Evolutionary conservation across 2,329 filamentous ascomycete species (phyloP), one percentile per base, ranked within the genome.

Genomic region (Colletotrichum sp.): DNA sequence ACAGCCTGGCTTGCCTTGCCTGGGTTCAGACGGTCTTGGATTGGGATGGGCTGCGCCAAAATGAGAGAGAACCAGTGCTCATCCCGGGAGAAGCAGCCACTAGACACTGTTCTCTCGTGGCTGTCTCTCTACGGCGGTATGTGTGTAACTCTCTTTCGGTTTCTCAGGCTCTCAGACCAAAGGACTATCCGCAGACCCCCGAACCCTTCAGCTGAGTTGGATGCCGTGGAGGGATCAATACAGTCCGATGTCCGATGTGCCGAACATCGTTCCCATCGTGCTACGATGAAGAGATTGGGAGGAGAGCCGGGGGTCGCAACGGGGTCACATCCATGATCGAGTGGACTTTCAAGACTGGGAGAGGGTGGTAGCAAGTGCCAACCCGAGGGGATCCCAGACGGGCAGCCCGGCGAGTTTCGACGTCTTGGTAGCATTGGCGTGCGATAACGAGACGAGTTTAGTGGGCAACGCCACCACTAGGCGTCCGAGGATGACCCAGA

Each of bases 21-120:
- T 62, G 67, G 54, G 71, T 71, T 73, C 62, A 73, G 71, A 73
- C 62, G 71, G 71, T 71, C 68, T 73, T 71, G 71, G 62, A 57
- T 73, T 70, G 67, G 57, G 61, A 61, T 66, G 59, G 70, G 54
- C 59, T 73, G 59, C 70, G 67, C 66, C 61, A 47, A 65, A 57
- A 29, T 65, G 59, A 70, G 34, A 70, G 43, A 65, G 54, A 73
- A 73, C 58, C 68, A 58, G 68, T 70, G 68, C 61, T 51, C 36
- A 47, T 70, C 59, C 58, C 66, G 24, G 51, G 51, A 27, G 18
- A 21, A 67, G 68, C 51, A 70, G 51, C 58, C 24, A 21, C 18
- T 57, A 11, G 13, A 8, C 58, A 36, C 47, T 51, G 43, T 21
- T 51, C n/a, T 7, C 43, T 51, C 43, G 43, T 51, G 43, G 43